Percentiles rank a stretch among this genome's conserved stretches.
Evolutionary conservation across 1,284 basidiomycete genomes (phyloP).

Genomic region (Trichosporon sp.): DNA sequence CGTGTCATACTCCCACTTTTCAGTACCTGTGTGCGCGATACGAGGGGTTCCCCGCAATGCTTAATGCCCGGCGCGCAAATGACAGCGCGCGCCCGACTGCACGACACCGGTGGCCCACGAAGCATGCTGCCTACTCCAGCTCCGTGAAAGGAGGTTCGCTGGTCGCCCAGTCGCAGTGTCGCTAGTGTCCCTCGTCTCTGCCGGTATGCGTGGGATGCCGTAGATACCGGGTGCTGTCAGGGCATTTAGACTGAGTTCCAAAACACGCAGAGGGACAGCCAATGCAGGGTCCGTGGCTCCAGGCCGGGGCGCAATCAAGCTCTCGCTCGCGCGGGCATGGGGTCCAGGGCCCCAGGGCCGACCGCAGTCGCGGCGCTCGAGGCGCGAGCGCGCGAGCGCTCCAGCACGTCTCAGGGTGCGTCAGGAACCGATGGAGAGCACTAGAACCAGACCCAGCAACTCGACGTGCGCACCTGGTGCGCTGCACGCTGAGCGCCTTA

Average conservation of each 20-base stretch:
- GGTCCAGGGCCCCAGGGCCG: background rate
- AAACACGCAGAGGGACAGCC: background rate
- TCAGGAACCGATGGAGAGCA: background rate
- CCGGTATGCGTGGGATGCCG: background rate
- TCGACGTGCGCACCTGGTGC: background rate
- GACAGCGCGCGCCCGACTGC: too few species aligned
- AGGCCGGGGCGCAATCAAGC: background rate
- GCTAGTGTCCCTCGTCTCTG: background rate
- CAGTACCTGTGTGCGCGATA: background rate
- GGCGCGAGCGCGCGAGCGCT: background rate
- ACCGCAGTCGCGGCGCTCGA: background rate
- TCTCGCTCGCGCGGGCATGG: background rate
- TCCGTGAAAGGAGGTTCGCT: background rate
- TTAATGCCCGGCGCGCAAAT: background rate
- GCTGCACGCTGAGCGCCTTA: too few species aligned
- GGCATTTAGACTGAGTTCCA: constrained; percentile 1
- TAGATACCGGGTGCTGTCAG: constrained; percentile 1
- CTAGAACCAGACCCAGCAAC: constrained; percentile 4
- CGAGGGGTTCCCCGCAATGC: background rate
- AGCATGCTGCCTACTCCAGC: background rate
- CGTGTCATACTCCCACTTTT: background rate
- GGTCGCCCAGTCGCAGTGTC: background rate
- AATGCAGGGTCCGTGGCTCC: background rate
- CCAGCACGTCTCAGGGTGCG: background rate
- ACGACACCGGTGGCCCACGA: background rate